A percentile compares a stretch with the other conserved stretches of the same genome.
phyloP scores from a whole-genome alignment of 345 rosid genomes.

The Iberis pinnata region DNA sequence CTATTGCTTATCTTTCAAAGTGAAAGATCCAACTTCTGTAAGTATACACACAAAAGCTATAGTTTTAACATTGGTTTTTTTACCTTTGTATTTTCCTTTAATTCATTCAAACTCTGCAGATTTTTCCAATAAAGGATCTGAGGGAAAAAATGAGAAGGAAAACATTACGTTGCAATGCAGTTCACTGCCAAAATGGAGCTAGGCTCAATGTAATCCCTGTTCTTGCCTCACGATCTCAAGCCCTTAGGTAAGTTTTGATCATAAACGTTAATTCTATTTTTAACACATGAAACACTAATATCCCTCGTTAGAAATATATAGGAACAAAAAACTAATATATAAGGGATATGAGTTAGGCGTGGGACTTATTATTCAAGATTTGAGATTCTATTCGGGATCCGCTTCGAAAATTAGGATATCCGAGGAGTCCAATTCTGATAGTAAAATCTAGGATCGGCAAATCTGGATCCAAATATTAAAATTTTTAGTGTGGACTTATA shows the following conservation, averaged over 20 bases:
- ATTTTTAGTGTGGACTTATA: too few species aligned
- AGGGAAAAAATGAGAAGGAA: slow-evolving; percentile 62
- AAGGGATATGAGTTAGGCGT: too few species aligned
- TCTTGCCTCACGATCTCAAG: slow-evolving; percentile 74
- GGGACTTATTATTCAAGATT: too few species aligned
- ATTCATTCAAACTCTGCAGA: slow-evolving; percentile 28
- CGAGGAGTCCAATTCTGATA: too few species aligned
- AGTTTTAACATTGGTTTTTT: not conserved
- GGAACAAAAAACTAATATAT: too few species aligned
- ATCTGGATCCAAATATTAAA: too few species aligned
- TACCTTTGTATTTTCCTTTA: not conserved
- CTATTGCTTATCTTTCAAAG: slow-evolving; percentile 53
- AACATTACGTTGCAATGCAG: slow-evolving; percentile 59
- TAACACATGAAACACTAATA: not conserved
- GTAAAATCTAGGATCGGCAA: too few species aligned
- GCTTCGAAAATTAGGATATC: too few species aligned
- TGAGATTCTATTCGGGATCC: too few species aligned
- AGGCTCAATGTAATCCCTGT: slow-evolving; percentile 63
- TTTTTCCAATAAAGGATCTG: slow-evolving; percentile 58
- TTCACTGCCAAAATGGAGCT: slow-evolving; percentile 59
- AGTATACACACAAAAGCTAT: not conserved
- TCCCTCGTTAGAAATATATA: too few species aligned
- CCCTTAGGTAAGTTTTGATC: slow-evolving; percentile 48
- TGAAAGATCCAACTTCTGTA: slow-evolving; percentile 46
- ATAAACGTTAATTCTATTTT: not conserved